phyloP scores from a whole-genome alignment of 78 protist genomes.

The Creolimax fragrantissima region DNA sequence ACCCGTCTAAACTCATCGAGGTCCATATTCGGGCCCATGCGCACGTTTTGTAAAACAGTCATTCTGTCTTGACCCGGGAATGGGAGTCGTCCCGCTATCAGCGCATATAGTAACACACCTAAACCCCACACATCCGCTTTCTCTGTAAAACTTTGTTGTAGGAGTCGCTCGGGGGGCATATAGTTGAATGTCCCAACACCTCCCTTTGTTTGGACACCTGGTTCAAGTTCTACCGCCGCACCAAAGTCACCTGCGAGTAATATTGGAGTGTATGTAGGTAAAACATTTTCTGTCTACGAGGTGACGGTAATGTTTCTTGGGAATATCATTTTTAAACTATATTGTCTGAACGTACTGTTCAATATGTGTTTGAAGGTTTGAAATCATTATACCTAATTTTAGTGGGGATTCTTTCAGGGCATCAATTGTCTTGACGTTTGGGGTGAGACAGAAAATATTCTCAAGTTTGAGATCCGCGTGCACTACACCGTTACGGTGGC shows the following conservation, averaged over 20 bases:
- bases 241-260: slow-evolving; percentile 5
- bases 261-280: no score
- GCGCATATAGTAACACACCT: background rate
- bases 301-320: no score
- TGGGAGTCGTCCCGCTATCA: background rate
- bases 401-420: background rate
- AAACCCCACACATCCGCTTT: background rate
- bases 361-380: no score
- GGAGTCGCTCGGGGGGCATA: slow-evolving; percentile 10
- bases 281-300: no score
- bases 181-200: slow-evolving; percentile 3
- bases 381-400: background rate
- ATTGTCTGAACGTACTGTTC: no score
- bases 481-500: background rate
- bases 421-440: background rate
- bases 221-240: background rate
- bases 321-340: no score
- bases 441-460: background rate
- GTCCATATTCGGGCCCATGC: background rate
- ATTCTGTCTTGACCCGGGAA: background rate
- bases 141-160: background rate
- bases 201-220: background rate
- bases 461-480: slow-evolving; percentile 4
- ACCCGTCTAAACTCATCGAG: background rate
- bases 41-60: background rate